phyloP scores from a whole-genome alignment of 805 yeast genomes.

The Schwanniomyces vanrijiae region DNA sequence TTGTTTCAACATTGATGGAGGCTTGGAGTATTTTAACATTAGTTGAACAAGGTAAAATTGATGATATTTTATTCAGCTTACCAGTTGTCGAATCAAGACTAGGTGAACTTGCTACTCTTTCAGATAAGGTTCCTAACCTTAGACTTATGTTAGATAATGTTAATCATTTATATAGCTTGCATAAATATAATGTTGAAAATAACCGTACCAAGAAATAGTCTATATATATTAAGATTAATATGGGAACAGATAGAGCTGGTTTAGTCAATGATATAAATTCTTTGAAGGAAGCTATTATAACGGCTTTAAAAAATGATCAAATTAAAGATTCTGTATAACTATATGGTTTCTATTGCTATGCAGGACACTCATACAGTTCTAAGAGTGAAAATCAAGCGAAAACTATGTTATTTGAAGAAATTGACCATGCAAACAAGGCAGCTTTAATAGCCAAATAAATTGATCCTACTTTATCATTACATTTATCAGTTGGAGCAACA shows the following conservation, averaged over 20 bases:
- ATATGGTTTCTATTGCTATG: conserved; percentile 76
- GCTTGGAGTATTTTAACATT: conserved; percentile 53
- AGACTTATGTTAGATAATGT: conserved; percentile 61
- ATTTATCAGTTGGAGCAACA: conserved; percentile 76
- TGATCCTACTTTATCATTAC: conserved; percentile 39
- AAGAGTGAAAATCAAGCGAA: conserved; percentile 47
- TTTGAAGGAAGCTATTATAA: conserved; percentile 34
- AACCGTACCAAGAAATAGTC: conserved; percentile 49
- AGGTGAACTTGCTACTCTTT: conserved; percentile 46
- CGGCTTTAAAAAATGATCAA: conserved; percentile 22
- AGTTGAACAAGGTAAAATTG: conserved; percentile 35
- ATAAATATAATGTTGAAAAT: conserved; percentile 28
- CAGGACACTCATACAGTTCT: conserved; percentile 71
- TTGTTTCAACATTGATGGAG: conserved; percentile 70
- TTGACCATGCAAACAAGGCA: conserved; percentile 56
- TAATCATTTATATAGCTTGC: conserved; percentile 54
- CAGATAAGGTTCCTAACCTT: conserved; percentile 42
- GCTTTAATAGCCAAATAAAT: conserved; percentile 35
- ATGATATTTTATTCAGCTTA: conserved; percentile 38
- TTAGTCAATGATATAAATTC: conserved; percentile 26
- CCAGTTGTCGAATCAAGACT: conserved; percentile 48
- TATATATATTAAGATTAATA: conserved; percentile 64
- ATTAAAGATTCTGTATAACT: conserved; percentile 38
- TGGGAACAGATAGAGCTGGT: conserved; percentile 77
- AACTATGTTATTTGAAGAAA: conserved; percentile 52